Conservation (phyloP, 164 flowering plant genomes). For the Berberis thunbergii region DNA sequence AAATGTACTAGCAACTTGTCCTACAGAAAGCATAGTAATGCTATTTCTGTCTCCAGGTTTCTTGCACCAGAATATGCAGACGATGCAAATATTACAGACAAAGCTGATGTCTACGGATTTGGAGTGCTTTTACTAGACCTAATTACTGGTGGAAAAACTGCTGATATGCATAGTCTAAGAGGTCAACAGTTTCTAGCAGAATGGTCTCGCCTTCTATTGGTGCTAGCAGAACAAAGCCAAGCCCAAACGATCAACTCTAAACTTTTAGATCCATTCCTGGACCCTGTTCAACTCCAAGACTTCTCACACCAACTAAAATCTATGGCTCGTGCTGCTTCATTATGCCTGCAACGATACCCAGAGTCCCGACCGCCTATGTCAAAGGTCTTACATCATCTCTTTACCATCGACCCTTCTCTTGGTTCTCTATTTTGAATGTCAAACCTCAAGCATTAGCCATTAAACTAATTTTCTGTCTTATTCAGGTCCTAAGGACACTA, state of each 20-base stretch:
- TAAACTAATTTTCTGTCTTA: not conserved
- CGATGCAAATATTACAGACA: conserved; percentile 52
- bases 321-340: conserved; percentile 43
- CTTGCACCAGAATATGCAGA: conserved; percentile 76
- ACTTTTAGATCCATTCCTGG: conserved; percentile 37
- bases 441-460: not conserved
- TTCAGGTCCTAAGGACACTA: conserved; percentile 61
- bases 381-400: conserved; percentile 14
- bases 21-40: too few relatives aligned
- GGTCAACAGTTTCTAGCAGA: conserved; percentile 32
- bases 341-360: conserved; percentile 22
- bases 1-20: too few relatives aligned
- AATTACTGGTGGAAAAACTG: conserved; percentile 49
- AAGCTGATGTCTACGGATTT: conserved; percentile 79
- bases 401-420: not conserved
- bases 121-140: conserved; percentile 73
- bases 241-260: conserved; percentile 14
- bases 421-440: not conserved
- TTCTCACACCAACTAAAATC: conserved; percentile 43
- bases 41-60: conserved; percentile 34
- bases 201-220: conserved; percentile 33
- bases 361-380: conserved; percentile 26
- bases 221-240: conserved; percentile 21
- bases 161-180: conserved; percentile 26
- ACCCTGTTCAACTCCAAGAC: conserved; percentile 18